Percentiles rank a stretch among this genome's conserved stretches.
These are phyloP conservation scores for Brettanomyces naardenensis DNA, from an alignment of 805 yeast species.

Conservation along the genomic window DNA sequence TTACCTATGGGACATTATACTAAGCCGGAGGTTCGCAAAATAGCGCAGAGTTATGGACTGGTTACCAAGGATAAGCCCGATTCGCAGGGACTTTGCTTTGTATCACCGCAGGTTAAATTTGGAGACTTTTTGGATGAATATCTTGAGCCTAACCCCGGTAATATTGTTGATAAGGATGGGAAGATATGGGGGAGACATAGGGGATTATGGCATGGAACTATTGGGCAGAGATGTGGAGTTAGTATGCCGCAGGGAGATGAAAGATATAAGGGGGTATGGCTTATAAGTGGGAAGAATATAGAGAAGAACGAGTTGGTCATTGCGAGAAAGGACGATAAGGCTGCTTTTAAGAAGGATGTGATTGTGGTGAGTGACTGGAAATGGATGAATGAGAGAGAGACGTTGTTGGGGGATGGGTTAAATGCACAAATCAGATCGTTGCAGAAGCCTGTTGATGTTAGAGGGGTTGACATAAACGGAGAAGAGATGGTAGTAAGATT, in stretches of 20 bases:
- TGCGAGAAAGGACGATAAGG: slow-evolving; percentile 60
- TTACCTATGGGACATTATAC: slow-evolving; percentile 77
- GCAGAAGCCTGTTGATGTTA: slow-evolving; percentile 42
- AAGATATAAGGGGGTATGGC: slow-evolving; percentile 72
- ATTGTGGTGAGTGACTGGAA: slow-evolving; percentile 38
- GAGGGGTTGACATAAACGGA: slow-evolving; percentile 13
- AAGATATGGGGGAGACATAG: slow-evolving; percentile 70
- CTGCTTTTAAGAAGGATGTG: slow-evolving; percentile 39
- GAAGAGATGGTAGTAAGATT: slow-evolving; percentile 29
- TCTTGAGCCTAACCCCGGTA: slow-evolving; percentile 65
- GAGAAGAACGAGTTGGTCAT: slow-evolving; percentile 69
- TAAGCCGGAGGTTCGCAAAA: slow-evolving; percentile 64
- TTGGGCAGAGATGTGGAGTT: slow-evolving; percentile 78
- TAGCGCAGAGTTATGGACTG: slow-evolving; percentile 49
- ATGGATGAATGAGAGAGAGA: slow-evolving; percentile 34
- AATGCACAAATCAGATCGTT: slow-evolving; percentile 67
- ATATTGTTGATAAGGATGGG: slow-evolving; percentile 71
- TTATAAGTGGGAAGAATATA: slow-evolving; percentile 61
- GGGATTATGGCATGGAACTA: slow-evolving; percentile 93
- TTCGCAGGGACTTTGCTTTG: slow-evolving; percentile 93
- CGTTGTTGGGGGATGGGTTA: slow-evolving; percentile 19
- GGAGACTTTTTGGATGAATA: slow-evolving; percentile 69
- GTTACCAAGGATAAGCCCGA: slow-evolving; percentile 77
- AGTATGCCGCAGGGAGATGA: slow-evolving; percentile 90
- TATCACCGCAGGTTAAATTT: slow-evolving; percentile 51